phyloP scores from a whole-genome alignment of 768 basidiomycete genomes.

The Glaciozyma martinii region DNA sequence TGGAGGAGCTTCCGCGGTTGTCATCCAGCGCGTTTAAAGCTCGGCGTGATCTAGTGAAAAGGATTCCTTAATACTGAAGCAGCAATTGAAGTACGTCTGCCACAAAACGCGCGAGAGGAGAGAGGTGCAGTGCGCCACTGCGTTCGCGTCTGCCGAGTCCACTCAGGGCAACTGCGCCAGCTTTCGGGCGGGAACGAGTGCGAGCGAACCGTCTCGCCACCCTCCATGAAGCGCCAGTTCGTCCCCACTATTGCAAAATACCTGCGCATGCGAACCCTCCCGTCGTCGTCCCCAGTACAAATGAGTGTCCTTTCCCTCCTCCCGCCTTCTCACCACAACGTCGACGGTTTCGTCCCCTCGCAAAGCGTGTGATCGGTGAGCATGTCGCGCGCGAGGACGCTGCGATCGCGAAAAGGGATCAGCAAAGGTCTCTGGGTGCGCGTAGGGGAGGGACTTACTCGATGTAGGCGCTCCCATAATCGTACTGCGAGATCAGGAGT shows the following conservation, averaged over 20 bases:
- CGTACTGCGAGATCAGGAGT: background rate
- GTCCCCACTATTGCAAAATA: background rate
- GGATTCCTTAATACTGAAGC: background rate
- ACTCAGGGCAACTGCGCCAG: too few relatives aligned
- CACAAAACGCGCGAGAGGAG: background rate
- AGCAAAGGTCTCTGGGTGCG: too few relatives aligned
- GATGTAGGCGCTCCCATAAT: slow-evolving; percentile 12
- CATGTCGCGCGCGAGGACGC: slow-evolving; percentile 13
- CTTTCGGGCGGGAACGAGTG: too few relatives aligned
- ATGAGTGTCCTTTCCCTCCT: background rate
- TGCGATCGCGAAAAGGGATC: background rate
- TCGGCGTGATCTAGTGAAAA: background rate
- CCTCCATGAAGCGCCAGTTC: too few relatives aligned
- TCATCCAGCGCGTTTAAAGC: too few relatives aligned
- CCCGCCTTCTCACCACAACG: background rate
- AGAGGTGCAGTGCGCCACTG: too few relatives aligned
- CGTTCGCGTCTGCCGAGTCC: too few relatives aligned
- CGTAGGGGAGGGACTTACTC: background rate
- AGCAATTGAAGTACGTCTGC: background rate
- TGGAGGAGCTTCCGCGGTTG: background rate
- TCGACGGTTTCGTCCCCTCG: background rate
- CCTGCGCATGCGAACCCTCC: background rate
- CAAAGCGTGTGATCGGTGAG: slow-evolving; percentile 13
- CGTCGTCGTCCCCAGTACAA: background rate
- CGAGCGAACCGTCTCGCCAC: too few relatives aligned